Evolutionary conservation across 495 filamentous ascomycete species (phyloP).

Genomic region (Hyphodiscus hymeniophilus): DNA sequence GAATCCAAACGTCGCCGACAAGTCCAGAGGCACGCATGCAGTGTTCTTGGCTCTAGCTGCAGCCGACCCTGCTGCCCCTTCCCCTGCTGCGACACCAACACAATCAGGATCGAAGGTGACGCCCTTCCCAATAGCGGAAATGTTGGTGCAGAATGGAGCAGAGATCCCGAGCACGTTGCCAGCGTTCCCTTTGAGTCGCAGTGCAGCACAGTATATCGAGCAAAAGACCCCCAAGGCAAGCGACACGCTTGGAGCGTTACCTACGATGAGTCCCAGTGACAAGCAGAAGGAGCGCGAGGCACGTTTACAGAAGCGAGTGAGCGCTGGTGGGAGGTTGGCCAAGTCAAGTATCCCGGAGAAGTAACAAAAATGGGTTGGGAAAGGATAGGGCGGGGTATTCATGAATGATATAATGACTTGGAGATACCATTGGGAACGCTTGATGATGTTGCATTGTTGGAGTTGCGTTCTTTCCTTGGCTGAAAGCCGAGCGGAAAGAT

Average conservation of each 20-base stretch:
- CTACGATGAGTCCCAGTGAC: slow-evolving; percentile 6
- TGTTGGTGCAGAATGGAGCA: slow-evolving; percentile 89
- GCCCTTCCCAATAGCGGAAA: slow-evolving; percentile 80
- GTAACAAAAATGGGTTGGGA: slow-evolving; percentile 15
- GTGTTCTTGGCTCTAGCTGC: slow-evolving; percentile 91
- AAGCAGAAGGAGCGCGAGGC: slow-evolving; percentile 37
- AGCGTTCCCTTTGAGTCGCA: slow-evolving; percentile 65
- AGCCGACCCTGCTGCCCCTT: slow-evolving; percentile 76
- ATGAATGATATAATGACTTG: slow-evolving; percentile 16
- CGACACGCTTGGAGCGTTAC: slow-evolving; percentile 15
- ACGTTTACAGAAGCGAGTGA: slow-evolving; percentile 53
- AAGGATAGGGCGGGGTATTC: not conserved
- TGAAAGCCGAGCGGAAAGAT: slow-evolving; percentile 8
- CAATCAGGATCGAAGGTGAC: slow-evolving; percentile 27
- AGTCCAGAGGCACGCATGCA: slow-evolving; percentile 77
- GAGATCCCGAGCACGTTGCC: slow-evolving; percentile 68
- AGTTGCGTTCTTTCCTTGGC: slow-evolving; percentile 13
- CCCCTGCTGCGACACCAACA: slow-evolving; percentile 25
- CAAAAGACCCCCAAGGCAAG: slow-evolving; percentile 52
- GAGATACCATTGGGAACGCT: slow-evolving; percentile 21
- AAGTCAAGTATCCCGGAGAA: slow-evolving; percentile 49
- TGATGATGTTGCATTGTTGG: slow-evolving; percentile 14
- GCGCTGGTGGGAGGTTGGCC: slow-evolving; percentile 50
- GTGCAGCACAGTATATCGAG: slow-evolving; percentile 76
- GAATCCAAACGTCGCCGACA: slow-evolving; percentile 81